phyloP scores from a whole-genome alignment of 164 flowering plant genomes.

The Vitis rupestris region DNA sequence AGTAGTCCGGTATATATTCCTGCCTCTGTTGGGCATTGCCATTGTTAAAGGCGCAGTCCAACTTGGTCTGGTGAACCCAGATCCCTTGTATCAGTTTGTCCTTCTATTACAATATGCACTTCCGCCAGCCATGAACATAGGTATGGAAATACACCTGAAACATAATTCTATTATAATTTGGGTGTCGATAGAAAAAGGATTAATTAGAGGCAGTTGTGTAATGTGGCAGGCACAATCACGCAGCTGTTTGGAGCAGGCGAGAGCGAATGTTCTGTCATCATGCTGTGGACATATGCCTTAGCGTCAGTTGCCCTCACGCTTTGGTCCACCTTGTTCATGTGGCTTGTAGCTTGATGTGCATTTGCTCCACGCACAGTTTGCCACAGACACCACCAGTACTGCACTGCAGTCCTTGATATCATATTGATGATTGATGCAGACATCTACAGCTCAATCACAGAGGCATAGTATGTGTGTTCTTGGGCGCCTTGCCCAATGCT shows the following conservation, averaged over 20 bases:
- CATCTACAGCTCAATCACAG: too few species aligned
- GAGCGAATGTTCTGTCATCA: constrained; percentile 43
- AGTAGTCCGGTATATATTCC: constrained; percentile 12
- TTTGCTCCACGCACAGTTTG: too few species aligned
- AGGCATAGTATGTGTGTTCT: too few species aligned
- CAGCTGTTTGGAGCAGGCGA: constrained; percentile 36
- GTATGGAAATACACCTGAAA: constrained; percentile 8
- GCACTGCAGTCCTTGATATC: too few species aligned
- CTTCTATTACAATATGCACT: constrained; percentile 23
- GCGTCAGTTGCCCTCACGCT: constrained; percentile 35
- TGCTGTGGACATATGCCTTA: constrained; percentile 40
- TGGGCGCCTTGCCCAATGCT: too few species aligned
- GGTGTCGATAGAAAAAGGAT: too few species aligned
- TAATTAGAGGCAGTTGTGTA: too few species aligned
- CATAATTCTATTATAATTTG: too few species aligned
- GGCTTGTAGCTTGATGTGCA: constrained; percentile 20
- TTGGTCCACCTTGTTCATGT: constrained; percentile 41
- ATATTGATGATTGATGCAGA: too few species aligned
- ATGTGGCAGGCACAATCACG: constrained; percentile 28
- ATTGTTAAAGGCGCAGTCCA: constrained; percentile 13
- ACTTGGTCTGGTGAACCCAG: constrained; percentile 9
- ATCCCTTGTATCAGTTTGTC: constrained; percentile 19
- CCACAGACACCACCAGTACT: too few species aligned
- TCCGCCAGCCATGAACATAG: constrained; percentile 27
- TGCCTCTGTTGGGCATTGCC: constrained; percentile 16